Conservation (phyloP, 1,139 yeast species). For the Entelexis sorbosivorans region DNA sequence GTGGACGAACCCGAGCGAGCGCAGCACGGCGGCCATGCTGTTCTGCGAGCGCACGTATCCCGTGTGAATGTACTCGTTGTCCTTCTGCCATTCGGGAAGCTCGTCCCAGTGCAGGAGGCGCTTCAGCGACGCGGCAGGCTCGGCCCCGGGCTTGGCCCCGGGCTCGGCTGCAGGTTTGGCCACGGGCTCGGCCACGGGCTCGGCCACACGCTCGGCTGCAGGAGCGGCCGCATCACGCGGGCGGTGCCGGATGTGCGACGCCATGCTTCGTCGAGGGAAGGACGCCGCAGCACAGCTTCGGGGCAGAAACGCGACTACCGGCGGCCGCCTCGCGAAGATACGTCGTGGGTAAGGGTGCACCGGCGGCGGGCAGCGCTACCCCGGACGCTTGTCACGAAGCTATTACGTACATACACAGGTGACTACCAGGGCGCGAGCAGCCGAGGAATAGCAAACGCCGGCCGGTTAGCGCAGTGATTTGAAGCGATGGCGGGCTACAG, state of each 20-base stretch:
- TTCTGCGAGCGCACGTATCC: constrained; percentile 69
- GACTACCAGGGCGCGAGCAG: neutral
- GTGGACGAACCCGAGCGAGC: constrained; percentile 58
- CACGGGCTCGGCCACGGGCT: too few species aligned
- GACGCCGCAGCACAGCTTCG: too few species aligned
- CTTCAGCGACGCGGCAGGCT: too few species aligned
- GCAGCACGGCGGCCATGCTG: constrained; percentile 42
- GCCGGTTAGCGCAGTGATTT: neutral
- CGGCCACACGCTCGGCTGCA: too few species aligned
- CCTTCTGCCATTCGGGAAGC: constrained; percentile 75
- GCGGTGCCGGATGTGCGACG: too few species aligned
- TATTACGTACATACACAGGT: constrained; percentile 3
- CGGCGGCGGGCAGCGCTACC: neutral
- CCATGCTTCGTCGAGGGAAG: too few species aligned
- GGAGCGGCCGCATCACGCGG: too few species aligned
- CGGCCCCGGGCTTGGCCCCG: too few species aligned
- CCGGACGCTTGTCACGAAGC: neutral
- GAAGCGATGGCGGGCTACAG: constrained; percentile 10
- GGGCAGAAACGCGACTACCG: too few species aligned
- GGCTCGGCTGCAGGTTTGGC: too few species aligned
- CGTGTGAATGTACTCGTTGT: constrained; percentile 61
- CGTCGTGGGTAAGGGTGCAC: neutral
- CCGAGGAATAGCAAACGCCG: neutral
- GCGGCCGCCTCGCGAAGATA: neutral
- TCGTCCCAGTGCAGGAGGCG: constrained; percentile 34